phyloP scores from a whole-genome alignment of 1,284 basidiomycete genomes.

The Leccinum subrobustum region DNA sequence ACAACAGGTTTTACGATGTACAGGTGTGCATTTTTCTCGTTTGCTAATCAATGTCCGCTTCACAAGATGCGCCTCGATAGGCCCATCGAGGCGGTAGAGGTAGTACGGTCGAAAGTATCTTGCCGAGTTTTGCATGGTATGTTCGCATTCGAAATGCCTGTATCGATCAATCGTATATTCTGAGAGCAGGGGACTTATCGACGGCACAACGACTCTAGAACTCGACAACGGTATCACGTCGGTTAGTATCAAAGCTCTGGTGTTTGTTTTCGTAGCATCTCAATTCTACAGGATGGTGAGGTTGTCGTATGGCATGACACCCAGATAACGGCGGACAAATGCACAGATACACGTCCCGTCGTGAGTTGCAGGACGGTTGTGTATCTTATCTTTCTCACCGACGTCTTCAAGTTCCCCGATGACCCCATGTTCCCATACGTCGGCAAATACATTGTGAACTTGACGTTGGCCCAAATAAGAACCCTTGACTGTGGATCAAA shows the following conservation, averaged over 20 bases:
- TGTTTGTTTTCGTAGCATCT: background rate
- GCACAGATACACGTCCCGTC: constrained; percentile 61
- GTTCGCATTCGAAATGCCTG: constrained; percentile 15
- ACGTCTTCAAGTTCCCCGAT: constrained; percentile 39
- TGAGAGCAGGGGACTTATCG: constrained; percentile 58
- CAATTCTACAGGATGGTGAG: constrained; percentile 55
- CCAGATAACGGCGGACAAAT: constrained; percentile 59
- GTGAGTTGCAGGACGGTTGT: constrained; percentile 36
- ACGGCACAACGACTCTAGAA: constrained; percentile 74
- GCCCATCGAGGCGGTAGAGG: constrained; percentile 80
- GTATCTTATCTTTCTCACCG: constrained; percentile 5
- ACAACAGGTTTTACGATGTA: constrained; percentile 39
- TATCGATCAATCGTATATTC: constrained; percentile 4
- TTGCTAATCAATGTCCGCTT: background rate
- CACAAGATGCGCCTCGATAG: constrained; percentile 34
- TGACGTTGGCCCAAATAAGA: constrained; percentile 75
- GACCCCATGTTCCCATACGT: constrained; percentile 71
- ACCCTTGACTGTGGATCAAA: constrained; percentile 79
- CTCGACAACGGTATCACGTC: constrained; percentile 76
- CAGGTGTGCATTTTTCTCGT: constrained; percentile 36
- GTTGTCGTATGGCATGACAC: constrained; percentile 82
- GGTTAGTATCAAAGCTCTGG: constrained; percentile 34
- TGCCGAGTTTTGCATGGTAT: constrained; percentile 75
- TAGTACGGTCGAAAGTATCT: constrained; percentile 64
- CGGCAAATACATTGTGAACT: constrained; percentile 71